A percentile compares a stretch with the other conserved stretches of the same genome.
phyloP scores from a whole-genome alignment of 2,329 filamentous ascomycete species.

The Basipetospora chlamydospora region DNA sequence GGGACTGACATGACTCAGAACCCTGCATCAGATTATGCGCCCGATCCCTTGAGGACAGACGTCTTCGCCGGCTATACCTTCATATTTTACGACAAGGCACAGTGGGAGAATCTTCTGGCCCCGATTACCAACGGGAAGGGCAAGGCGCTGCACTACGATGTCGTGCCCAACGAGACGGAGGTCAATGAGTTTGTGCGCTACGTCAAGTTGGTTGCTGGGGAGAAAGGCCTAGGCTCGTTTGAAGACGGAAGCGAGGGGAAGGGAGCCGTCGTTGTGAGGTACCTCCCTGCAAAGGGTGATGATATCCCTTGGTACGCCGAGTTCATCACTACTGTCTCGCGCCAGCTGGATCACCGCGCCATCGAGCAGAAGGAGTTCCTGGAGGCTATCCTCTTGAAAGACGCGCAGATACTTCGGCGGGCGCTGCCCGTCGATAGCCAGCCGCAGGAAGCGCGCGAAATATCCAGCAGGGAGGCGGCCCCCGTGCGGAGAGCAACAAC shows the following conservation, averaged over 20 bases:
- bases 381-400: conserved; percentile 71
- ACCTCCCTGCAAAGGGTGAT: conserved; percentile 42
- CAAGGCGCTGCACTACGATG: conserved; percentile 57
- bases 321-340: conserved; percentile 55
- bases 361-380: conserved; percentile 86
- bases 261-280: conserved; percentile 68
- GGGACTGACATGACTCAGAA: conserved; percentile 62
- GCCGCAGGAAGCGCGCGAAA: conserved; percentile 5
- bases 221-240: conserved; percentile 54
- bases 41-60: conserved; percentile 48
- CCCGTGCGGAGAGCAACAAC: background rate
- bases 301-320: conserved; percentile 51
- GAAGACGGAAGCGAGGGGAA: conserved; percentile 48
- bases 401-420: conserved; percentile 57
- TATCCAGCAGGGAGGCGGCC: conserved; percentile 10
- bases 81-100: conserved; percentile 63
- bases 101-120: conserved; percentile 61
- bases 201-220: conserved; percentile 59
- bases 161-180: conserved; percentile 47
- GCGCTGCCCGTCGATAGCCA: conserved; percentile 39
- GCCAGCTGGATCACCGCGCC: conserved; percentile 63
- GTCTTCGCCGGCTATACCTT: conserved; percentile 84
- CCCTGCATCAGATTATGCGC: conserved; percentile 54
- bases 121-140: conserved; percentile 68
- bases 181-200: conserved; percentile 65